phyloP scores from a whole-genome alignment of 164 flowering plant species.

The Euptelea pleiosperma region DNA sequence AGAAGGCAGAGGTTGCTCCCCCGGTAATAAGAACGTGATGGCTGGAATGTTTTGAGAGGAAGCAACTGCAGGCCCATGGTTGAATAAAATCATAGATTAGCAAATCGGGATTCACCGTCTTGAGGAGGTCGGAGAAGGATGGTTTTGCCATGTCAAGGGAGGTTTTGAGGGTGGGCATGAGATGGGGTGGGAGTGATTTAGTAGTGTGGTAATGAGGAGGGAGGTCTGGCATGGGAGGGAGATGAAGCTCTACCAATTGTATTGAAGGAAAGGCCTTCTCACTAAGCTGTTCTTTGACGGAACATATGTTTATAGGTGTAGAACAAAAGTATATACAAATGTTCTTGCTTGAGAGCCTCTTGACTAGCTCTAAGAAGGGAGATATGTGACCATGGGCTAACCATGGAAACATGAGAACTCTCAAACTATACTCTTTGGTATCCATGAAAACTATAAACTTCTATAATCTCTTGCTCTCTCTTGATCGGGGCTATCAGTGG shows the following conservation, averaged over 20 bases:
- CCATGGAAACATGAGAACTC: constrained; percentile 33
- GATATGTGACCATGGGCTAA: constrained; percentile 42
- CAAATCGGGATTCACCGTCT: constrained; percentile 21
- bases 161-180: constrained; percentile 31
- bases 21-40: constrained; percentile 14
- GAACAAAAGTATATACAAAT: constrained; percentile 39
- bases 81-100: constrained; percentile 30
- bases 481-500: too few relatives aligned
- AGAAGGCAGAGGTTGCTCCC: constrained; percentile 12
- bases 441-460: not conserved
- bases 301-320: constrained; percentile 31
- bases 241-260: constrained; percentile 16
- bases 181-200: constrained; percentile 32
- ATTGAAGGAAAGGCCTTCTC: not conserved
- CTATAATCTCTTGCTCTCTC: not conserved
- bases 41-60: constrained; percentile 15
- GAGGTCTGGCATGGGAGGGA: constrained; percentile 29
- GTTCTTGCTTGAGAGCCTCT: constrained; percentile 25
- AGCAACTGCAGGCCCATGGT: constrained; percentile 32
- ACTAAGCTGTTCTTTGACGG: constrained; percentile 23
- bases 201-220: constrained; percentile 27
- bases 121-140: constrained; percentile 24
- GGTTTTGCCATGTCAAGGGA: constrained; percentile 30
- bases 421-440: not conserved
- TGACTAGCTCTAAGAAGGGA: constrained; percentile 41